Base-by-base conservation (phyloP, 257 asterid species). In the Solanum clarkiae region DNA sequence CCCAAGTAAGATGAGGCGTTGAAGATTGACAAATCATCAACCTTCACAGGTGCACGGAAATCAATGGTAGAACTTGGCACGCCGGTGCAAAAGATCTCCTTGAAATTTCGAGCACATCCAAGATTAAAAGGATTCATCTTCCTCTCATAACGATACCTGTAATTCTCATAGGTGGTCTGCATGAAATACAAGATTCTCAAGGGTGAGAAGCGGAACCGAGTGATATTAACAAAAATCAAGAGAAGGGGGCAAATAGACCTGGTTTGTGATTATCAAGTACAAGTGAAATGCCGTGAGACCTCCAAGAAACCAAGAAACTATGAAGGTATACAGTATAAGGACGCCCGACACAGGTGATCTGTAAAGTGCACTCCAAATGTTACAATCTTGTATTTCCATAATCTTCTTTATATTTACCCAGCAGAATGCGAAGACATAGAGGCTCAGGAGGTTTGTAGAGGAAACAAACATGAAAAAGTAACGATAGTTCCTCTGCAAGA, bases 121-220 rank as follows among this genome's bases (percentile, higher is more conserved):
- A 85, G 88, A 84, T 91, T 88, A 56, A 81, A 90, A 71, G 94
- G 94, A 84, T 90, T 91, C 93, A 87, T 88, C 88, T 89, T 89
- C 75, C 85, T 87, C n/a, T 90, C 93, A 65, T 91, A 91, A 11
- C 88, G 90, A 82, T 90, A 90, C 24, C 86, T 59, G 60, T 72
- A 84, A 26, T 84, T 84, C 29, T 84, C 86, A 72, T 84, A 84
- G 10, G 86, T 84, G 56, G 86, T 84, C 86, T 84, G 86, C 84
- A 84, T 47, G 47, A 60, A 60, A 44, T n/a, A 75, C 22, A 84
- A 11, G 18, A 75, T 45, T 70, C 32, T n/a, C 40, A 68, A 69
- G 45, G 71, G 18, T 66, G 44, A 54, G 80, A 84, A 17, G 53
- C 18, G 22, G 56, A 16, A 70, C 55, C 14, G 42, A n/a, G 65